Percentiles rank a stretch among this genome's conserved stretches.
Evolutionary conservation across 495 filamentous ascomycete genomes (phyloP).

Genomic region (Cryomyces antarcticus): DNA sequence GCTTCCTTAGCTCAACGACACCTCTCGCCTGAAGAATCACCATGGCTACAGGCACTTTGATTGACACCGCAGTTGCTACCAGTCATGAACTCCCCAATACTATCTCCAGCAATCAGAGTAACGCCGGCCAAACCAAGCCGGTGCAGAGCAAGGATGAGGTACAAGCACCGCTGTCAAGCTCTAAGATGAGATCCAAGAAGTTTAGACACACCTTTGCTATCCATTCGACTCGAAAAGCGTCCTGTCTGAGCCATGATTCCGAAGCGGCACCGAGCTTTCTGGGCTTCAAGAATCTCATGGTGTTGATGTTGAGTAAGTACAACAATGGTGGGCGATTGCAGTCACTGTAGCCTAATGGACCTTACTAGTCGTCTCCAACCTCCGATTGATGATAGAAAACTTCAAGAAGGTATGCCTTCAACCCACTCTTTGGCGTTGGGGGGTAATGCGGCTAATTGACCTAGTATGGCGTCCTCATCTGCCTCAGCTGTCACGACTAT

Average conservation of each 20-base stretch:
- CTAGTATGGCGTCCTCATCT: conserved; percentile 85
- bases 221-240: conserved; percentile 48
- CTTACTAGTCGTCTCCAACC: conserved; percentile 61
- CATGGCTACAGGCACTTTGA: not conserved
- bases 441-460: conserved; percentile 3
- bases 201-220: conserved; percentile 81
- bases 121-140: not conserved
- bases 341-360: too few species aligned
- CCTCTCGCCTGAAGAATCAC: not conserved
- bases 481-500: conserved; percentile 78
- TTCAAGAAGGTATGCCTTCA: conserved; percentile 67
- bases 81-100: not conserved
- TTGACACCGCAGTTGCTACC: not conserved
- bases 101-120: too few species aligned
- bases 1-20: too few species aligned
- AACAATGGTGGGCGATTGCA: too few species aligned
- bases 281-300: conserved; percentile 91
- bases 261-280: conserved; percentile 58
- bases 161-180: not conserved
- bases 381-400: conserved; percentile 88
- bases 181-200: conserved; percentile 17
- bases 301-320: conserved; percentile 60
- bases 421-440: not conserved
- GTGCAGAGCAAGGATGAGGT: not conserved
- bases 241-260: conserved; percentile 71